Conservation (phyloP, 116 monocot genomes). For the Papilionanthe hybrid region DNA sequence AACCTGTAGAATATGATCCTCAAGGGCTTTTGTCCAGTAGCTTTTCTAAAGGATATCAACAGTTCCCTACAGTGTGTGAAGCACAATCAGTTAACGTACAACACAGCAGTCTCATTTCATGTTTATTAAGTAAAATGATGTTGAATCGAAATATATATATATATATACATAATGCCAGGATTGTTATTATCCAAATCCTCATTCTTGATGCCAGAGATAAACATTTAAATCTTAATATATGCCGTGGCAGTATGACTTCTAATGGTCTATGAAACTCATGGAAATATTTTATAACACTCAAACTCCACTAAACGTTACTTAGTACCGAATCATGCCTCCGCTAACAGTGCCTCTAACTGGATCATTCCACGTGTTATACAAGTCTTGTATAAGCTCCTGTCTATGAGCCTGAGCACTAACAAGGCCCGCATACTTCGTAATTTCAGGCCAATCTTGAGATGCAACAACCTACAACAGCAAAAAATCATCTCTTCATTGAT, state of each 20-base stretch:
- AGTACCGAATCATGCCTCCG: conserved; percentile 59
- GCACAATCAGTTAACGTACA: not conserved
- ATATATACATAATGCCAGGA: too few species aligned
- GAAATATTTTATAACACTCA: too few species aligned
- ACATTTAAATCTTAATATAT: not conserved
- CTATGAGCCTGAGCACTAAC: conserved; percentile 59
- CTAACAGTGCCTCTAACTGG: conserved; percentile 34
- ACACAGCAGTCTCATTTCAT: not conserved
- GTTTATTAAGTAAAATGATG: not conserved
- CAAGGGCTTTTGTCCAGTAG: conserved; percentile 58
- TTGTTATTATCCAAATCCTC: too few species aligned
- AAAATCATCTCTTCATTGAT: not conserved
- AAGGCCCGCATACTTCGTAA: conserved; percentile 59
- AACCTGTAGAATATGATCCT: conserved; percentile 76
- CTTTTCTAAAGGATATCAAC: conserved; percentile 49
- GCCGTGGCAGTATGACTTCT: not conserved
- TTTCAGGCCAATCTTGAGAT: conserved; percentile 82
- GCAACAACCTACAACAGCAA: conserved; percentile 50
- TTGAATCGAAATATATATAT: too few species aligned
- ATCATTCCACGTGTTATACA: conserved; percentile 53
- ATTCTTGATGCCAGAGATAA: not conserved
- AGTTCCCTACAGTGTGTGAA: conserved; percentile 42
- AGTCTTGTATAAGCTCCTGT: conserved; percentile 64
- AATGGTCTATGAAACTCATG: not conserved
- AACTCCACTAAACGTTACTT: not conserved